Percentiles rank a stretch among this genome's conserved stretches.
These are phyloP conservation scores for Kazachstania sp. DNA, from an alignment of 1,139 yeast genomes.

Conservation along the genomic window DNA sequence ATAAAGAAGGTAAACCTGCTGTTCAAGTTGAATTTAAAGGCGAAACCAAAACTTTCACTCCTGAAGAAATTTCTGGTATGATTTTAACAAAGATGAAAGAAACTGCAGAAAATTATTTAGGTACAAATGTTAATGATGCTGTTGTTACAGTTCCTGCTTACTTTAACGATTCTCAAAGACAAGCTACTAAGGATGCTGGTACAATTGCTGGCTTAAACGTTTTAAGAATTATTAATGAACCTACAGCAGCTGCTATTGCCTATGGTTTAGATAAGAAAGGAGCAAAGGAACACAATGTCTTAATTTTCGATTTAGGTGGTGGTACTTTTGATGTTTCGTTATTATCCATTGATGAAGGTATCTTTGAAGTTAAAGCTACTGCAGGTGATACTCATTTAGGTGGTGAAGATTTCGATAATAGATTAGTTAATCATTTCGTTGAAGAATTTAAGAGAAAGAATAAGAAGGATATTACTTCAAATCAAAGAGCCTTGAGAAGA, in stretches of 20 bases:
- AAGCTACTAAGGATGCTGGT: slow-evolving; percentile 98
- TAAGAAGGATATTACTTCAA: slow-evolving; percentile 59
- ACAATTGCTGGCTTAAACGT: slow-evolving; percentile 92
- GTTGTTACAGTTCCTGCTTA: slow-evolving; percentile 90
- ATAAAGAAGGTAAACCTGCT: slow-evolving; percentile 52
- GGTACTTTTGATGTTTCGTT: slow-evolving; percentile 97
- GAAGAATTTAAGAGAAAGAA: slow-evolving; percentile 76
- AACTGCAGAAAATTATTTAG: slow-evolving; percentile 58
- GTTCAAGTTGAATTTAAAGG: slow-evolving; percentile 58
- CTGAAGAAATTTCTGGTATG: slow-evolving; percentile 65
- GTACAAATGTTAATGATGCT: slow-evolving; percentile 57
- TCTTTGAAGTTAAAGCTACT: slow-evolving; percentile 92
- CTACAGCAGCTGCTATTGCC: slow-evolving; percentile 98
- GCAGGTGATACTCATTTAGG: slow-evolving; percentile 99
- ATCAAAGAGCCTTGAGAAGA: slow-evolving; percentile 78
- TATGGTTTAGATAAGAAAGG: slow-evolving; percentile 90
- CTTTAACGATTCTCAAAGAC: slow-evolving; percentile 97
- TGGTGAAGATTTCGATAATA: slow-evolving; percentile 88
- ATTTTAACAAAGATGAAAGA: slow-evolving; percentile 57
- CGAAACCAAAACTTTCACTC: slow-evolving; percentile 54
- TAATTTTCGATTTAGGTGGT: slow-evolving; percentile 95
- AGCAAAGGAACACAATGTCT: slow-evolving; percentile 71
- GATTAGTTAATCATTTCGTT: slow-evolving; percentile 66
- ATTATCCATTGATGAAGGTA: slow-evolving; percentile 89
- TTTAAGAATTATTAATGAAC: slow-evolving; percentile 92